Base-by-base conservation (phyloP, 2,329 filamentous ascomycete genomes). In the Colletotrichum limetticola region DNA sequence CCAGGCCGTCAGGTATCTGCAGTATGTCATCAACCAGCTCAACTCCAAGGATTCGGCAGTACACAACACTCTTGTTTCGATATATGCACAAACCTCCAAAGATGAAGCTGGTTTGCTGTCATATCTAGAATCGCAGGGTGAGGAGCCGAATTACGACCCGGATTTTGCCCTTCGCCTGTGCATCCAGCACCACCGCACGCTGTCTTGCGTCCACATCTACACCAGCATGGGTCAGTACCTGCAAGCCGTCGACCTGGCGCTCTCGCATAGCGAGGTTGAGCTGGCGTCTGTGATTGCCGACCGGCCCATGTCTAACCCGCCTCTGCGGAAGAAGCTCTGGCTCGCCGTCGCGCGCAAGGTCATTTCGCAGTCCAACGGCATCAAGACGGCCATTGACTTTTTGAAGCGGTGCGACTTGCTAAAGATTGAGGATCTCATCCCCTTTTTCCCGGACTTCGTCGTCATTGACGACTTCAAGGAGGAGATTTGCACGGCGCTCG, bases 381-480 rank as follows among this genome's bases (percentile, higher is more conserved):
- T 98, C 87, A 98, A 95, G 83, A 90, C 93, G 37, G 97, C 97
- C 2, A 97, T 99, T 76, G 94, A 97, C 74, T 98, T 99, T 79
- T 88, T 98, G 14, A 94, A 95, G 77, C 92, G 95, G 11, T 98
- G 96, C 81, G 95, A 98, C 74, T 88, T 98, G 14, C 90, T 99
- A 61, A 93, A 93, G 75, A 99, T 99, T 75, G 97, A 99, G 84
- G 97, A 99, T 79, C 85, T 99, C 35, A 98, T 99, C 53, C 97
- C 97, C 0, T 98, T 99, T 86, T 99, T 99, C 84, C 97, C 97
- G 0, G 97, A 99, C 81, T 99, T 99, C 80, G 95, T 98, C 28
- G 94, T 98, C 64, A 98, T 99, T 74, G 97, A 99, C 80, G 97
- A 98, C 82, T 99, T 99, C 88, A 98, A 98, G 80, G 95, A 98